Percentiles rank a stretch among this genome's conserved stretches.
Conservation (phyloP, 2,329 filamentous ascomycete genomes). For the Penicillium sp. region DNA sequence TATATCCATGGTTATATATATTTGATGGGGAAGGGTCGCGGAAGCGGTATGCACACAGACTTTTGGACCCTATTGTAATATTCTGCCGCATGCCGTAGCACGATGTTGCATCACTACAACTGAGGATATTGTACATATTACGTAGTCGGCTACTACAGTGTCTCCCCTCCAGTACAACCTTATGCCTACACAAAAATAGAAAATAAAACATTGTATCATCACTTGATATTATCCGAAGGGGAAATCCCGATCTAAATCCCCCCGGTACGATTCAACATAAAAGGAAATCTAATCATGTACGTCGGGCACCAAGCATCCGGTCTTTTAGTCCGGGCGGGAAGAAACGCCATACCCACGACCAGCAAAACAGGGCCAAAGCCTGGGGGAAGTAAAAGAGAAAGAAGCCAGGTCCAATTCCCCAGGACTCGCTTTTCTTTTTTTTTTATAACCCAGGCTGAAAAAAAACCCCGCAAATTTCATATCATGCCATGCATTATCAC, state of each 20-base stretch:
- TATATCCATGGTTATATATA: no score
- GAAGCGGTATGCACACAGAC: no score
- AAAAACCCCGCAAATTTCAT: conserved; percentile 38
- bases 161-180: not conserved
- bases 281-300: conserved; percentile 40
- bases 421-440: not conserved
- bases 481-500: conserved; percentile 50
- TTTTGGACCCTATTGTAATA: no score
- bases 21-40: no score
- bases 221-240: conserved; percentile 38
- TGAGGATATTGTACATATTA: no score
- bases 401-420: not conserved
- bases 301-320: conserved; percentile 35
- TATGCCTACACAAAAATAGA: not conserved
- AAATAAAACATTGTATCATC: conserved; percentile 28
- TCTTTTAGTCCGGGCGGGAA: conserved; percentile 35
- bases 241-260: conserved; percentile 36
- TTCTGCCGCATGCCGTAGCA: no score
- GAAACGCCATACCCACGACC: conserved; percentile 40
- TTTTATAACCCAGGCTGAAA: conserved; percentile 9
- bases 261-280: conserved; percentile 33
- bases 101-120: no score
- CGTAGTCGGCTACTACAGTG: no score
- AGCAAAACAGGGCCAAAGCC: conserved; percentile 34
- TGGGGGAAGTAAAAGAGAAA: not conserved